Percentiles rank a stretch among this genome's conserved stretches.
Conservation (phyloP, 306 rosid genomes). For the Pueraria montana region DNA sequence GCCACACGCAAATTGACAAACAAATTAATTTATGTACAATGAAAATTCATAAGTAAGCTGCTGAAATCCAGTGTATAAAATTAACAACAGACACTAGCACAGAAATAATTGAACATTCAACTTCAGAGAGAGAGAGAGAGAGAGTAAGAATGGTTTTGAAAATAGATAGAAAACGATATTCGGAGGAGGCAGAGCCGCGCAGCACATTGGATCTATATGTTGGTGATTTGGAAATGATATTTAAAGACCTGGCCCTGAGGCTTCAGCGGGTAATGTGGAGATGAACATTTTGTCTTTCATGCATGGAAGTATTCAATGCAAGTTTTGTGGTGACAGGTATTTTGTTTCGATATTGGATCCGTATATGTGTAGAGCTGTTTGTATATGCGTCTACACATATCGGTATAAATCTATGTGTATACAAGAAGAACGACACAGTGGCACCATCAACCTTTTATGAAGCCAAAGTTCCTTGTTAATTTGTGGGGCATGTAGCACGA, state of each 20-base stretch:
- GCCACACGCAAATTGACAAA: background rate
- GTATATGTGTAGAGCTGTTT: constrained; percentile 9
- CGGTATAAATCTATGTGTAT: constrained; percentile 28
- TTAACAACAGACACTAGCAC: background rate
- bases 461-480: constrained; percentile 14
- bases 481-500: constrained; percentile 9
- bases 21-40: background rate
- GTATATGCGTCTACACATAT: constrained; percentile 2
- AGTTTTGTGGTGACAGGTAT: constrained; percentile 58
- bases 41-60: background rate
- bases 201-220: constrained; percentile 16
- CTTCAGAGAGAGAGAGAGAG: background rate
- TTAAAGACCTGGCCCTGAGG: constrained; percentile 54
- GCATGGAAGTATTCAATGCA: constrained; percentile 41
- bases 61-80: background rate
- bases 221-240: constrained; percentile 51
- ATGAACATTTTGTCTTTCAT: constrained; percentile 62
- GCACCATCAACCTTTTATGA: constrained; percentile 23
- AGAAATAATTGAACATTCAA: constrained; percentile 28
- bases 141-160: constrained; percentile 4
- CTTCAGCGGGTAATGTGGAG: constrained; percentile 55
- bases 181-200: constrained; percentile 1
- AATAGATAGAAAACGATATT: constrained; percentile 36
- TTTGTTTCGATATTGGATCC: constrained; percentile 49
- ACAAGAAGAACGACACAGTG: constrained; percentile 28